phyloP scores from a whole-genome alignment of 257 asterid species.

The Petunia axillaris region DNA sequence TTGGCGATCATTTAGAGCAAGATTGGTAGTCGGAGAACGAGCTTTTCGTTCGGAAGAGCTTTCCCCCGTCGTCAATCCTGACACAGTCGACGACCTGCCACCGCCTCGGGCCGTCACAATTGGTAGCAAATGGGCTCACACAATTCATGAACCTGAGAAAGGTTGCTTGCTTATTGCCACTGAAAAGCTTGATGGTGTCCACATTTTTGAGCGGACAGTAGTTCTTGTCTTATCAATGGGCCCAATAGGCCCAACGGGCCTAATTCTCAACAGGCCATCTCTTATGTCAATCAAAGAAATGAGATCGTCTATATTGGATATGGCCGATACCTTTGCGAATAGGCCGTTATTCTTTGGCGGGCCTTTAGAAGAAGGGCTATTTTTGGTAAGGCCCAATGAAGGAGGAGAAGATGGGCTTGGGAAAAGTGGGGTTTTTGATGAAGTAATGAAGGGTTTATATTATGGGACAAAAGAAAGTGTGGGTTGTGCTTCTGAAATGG shows the following conservation, averaged over 20 bases:
- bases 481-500: conserved; percentile 88
- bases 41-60: conserved; percentile 27
- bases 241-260: conserved; percentile 68
- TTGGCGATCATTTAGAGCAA: conserved; percentile 86
- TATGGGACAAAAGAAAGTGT: conserved; percentile 76
- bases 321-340: conserved; percentile 56
- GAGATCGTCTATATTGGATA: conserved; percentile 57
- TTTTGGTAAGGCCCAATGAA: conserved; percentile 50
- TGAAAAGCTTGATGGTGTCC: conserved; percentile 85
- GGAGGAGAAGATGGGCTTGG: conserved; percentile 44
- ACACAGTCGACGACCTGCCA: conserved; percentile 15
- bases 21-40: conserved; percentile 60
- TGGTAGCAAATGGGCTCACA: conserved; percentile 83
- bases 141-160: conserved; percentile 77
- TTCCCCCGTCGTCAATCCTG: conserved; percentile 41
- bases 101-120: conserved; percentile 38
- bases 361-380: conserved; percentile 76
- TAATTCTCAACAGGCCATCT: conserved; percentile 85
- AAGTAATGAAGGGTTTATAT: conserved; percentile 78
- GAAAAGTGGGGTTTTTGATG: conserved; percentile 68
- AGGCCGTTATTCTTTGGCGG: conserved; percentile 87
- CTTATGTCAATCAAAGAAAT: conserved; percentile 90
- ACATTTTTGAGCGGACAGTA: conserved; percentile 81
- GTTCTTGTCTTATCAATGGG: conserved; percentile 67
- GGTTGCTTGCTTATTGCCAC: conserved; percentile 79